These are phyloP conservation scores for Rhizophora mangle DNA, from an alignment of 345 rosid genomes.

Conservation along the genomic window DNA sequence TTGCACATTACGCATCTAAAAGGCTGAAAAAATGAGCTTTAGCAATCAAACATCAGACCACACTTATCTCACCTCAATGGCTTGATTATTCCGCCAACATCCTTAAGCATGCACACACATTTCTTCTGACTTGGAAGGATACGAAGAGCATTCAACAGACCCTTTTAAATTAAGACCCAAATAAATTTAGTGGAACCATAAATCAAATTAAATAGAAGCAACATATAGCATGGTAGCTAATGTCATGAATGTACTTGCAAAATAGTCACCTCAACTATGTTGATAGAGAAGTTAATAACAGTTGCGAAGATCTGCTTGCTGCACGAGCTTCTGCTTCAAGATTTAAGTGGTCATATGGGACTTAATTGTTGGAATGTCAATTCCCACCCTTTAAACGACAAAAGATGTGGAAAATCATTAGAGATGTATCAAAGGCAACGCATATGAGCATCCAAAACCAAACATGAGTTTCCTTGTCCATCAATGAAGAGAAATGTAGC, in stretches of 20 bases:
- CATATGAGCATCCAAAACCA: too few relatives aligned
- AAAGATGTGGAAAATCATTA: not conserved
- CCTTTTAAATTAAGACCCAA: constrained; percentile 14
- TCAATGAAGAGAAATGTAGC: too few relatives aligned
- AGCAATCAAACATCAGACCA: constrained; percentile 9
- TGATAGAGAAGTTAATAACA: constrained; percentile 39
- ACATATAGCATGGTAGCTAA: too few relatives aligned
- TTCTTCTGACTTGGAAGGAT: constrained; percentile 51
- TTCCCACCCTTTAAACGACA: constrained; percentile 38
- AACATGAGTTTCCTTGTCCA: too few relatives aligned
- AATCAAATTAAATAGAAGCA: not conserved
- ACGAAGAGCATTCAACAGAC: constrained; percentile 22
- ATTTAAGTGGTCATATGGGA: constrained; percentile 38
- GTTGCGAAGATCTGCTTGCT: constrained; percentile 62
- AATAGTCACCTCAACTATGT: constrained; percentile 48
- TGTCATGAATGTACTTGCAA: not conserved
- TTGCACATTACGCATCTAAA: too few relatives aligned
- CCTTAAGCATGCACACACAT: constrained; percentile 55
- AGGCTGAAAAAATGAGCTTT: not conserved
- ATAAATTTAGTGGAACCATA: not conserved
- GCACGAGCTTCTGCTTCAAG: constrained; percentile 55
- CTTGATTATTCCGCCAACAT: constrained; percentile 65
- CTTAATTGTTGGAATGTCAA: constrained; percentile 40
- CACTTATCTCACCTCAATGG: constrained; percentile 52
- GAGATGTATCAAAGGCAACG: too few relatives aligned